Percentiles rank a stretch among this genome's conserved stretches.
phyloP scores from a whole-genome alignment of 352 stramenopile genomes.

The Phytophthora colocasiae region DNA sequence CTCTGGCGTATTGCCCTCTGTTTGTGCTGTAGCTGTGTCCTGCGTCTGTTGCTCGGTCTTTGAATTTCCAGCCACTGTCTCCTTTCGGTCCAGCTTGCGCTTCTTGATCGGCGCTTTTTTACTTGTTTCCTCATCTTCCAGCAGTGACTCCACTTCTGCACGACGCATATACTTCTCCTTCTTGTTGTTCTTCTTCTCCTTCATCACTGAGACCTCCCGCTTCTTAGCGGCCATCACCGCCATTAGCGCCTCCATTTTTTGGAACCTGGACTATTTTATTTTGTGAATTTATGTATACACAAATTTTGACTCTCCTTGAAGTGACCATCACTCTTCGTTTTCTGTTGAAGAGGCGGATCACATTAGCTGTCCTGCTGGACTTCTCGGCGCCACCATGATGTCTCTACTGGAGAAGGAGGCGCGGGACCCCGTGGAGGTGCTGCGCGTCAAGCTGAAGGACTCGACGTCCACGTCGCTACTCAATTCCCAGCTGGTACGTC shows the following conservation, averaged over 20 bases:
- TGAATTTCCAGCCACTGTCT: background rate
- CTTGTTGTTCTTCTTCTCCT: slow-evolving; percentile 53
- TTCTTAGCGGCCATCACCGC: slow-evolving; percentile 86
- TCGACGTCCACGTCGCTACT: slow-evolving; percentile 82
- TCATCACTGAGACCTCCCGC: slow-evolving; percentile 65
- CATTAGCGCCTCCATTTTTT: slow-evolving; percentile 73
- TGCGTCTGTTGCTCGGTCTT: slow-evolving; percentile 6
- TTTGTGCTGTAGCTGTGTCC: background rate
- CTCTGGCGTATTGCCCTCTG: slow-evolving; percentile 3
- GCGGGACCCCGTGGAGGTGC: slow-evolving; percentile 81
- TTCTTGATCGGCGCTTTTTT: slow-evolving; percentile 46
- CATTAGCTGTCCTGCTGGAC: background rate
- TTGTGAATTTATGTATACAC: slow-evolving; percentile 4
- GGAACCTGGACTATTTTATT: slow-evolving; percentile 7
- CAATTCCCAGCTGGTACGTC: slow-evolving; percentile 75
- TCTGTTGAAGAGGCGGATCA: slow-evolving; percentile 13
- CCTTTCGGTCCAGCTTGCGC: slow-evolving; percentile 39
- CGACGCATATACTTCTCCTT: slow-evolving; percentile 86
- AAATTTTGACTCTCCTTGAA: slow-evolving; percentile 7
- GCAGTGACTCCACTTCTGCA: slow-evolving; percentile 72
- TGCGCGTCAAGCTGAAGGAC: slow-evolving; percentile 86
- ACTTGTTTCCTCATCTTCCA: slow-evolving; percentile 37
- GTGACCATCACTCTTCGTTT: slow-evolving; percentile 18
- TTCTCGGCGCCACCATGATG: slow-evolving; percentile 52
- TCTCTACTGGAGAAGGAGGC: slow-evolving; percentile 86